These are phyloP conservation scores for Vaccinium vitisidaea DNA, from an alignment of 148 eudicot genomes.

Conservation along the genomic window DNA sequence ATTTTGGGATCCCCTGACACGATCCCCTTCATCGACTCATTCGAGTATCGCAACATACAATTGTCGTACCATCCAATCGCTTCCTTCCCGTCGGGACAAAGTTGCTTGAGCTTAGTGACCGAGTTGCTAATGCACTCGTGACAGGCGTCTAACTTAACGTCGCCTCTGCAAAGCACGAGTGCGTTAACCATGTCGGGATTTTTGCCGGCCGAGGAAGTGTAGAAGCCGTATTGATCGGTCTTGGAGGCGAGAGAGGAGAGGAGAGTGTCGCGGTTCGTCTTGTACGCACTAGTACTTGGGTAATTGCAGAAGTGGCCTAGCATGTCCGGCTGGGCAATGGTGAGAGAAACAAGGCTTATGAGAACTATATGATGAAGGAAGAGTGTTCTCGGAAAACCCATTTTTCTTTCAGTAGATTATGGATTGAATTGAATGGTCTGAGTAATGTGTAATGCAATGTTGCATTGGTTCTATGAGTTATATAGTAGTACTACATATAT, in stretches of 20 bases:
- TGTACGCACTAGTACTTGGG: constrained; percentile 24
- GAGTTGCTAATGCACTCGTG: constrained; percentile 26
- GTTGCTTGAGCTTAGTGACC: not conserved
- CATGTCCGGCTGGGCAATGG: constrained; percentile 14
- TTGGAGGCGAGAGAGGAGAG: constrained; percentile 39
- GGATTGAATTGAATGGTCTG: not conserved
- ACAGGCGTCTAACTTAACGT: constrained; percentile 17
- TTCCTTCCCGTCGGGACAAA: constrained; percentile 14
- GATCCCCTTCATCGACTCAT: constrained; percentile 8
- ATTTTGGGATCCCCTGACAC: not conserved
- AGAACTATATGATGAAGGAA: not conserved
- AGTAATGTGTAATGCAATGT: not conserved
- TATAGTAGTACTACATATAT: too few relatives aligned
- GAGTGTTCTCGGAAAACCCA: not conserved
- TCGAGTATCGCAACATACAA: constrained; percentile 42
- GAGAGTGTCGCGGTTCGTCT: constrained; percentile 34
- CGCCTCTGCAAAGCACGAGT: constrained; percentile 48
- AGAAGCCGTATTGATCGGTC: constrained; percentile 35
- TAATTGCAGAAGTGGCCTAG: constrained; percentile 8
- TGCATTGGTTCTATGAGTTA: not conserved
- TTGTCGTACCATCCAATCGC: constrained; percentile 31
- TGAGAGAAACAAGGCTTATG: not conserved
- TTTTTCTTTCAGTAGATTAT: not conserved
- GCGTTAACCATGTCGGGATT: constrained; percentile 31
- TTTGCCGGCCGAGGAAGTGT: constrained; percentile 28